Conservation (phyloP, 495 filamentous ascomycete genomes). For the Talaromyces adpressus region DNA sequence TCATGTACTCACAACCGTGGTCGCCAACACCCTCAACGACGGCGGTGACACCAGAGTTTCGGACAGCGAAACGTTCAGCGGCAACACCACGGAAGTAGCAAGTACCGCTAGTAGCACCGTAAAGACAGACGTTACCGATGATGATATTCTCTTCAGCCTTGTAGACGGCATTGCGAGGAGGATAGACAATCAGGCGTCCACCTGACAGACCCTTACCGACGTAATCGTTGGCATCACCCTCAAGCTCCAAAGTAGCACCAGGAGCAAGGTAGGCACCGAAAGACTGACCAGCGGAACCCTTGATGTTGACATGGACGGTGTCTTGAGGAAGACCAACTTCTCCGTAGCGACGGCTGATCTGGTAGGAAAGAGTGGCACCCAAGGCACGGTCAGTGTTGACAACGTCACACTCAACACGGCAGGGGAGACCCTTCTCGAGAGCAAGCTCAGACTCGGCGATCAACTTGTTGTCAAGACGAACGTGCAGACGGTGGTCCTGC, state of each 20-base stretch:
- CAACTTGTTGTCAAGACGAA: constrained; percentile 95
- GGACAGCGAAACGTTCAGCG: constrained; percentile 95
- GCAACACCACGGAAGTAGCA: constrained; percentile 98
- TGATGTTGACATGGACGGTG: constrained; percentile 95
- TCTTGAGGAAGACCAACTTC: constrained; percentile 88
- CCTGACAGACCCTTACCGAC: constrained; percentile 97
- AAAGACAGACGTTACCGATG: constrained; percentile 94
- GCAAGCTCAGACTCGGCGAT: constrained; percentile 97
- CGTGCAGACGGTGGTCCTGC: constrained; percentile 92
- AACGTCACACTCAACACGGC: constrained; percentile 93
- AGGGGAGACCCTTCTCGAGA: constrained; percentile 91
- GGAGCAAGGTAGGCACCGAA: constrained; percentile 95
- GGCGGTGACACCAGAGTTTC: constrained; percentile 94
- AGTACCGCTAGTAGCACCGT: constrained; percentile 87
- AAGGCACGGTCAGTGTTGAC: constrained; percentile 97
- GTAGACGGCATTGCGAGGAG: constrained; percentile 86
- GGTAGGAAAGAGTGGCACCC: constrained; percentile 93
- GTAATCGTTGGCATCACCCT: constrained; percentile 97
- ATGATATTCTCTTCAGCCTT: constrained; percentile 98
- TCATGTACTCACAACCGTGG: constrained; percentile 99
- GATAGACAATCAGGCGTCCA: constrained; percentile 93
- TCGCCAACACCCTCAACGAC: constrained; percentile 98
- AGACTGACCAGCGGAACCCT: constrained; percentile 97
- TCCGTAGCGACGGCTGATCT: constrained; percentile 88
- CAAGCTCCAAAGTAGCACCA: constrained; percentile 92